Percentiles rank a stretch among this genome's conserved stretches.
Evolutionary conservation across 1,139 yeast species (phyloP).

Genomic region (Lizanozyma gosingica): DNA sequence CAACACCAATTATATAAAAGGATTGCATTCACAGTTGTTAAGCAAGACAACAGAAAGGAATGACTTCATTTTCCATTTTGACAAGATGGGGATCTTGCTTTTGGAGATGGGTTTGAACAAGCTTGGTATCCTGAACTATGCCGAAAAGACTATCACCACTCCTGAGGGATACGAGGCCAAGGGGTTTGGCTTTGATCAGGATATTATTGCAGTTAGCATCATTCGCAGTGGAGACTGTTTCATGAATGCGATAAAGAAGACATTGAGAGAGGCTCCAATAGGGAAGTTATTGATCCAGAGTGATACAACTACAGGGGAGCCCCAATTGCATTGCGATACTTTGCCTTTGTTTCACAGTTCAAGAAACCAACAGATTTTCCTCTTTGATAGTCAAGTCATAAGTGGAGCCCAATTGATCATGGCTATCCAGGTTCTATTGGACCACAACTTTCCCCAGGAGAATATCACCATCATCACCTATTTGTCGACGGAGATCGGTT

Average conservation of each 20-base stretch:
- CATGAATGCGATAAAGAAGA: slow-evolving; percentile 62
- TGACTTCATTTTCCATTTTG: slow-evolving; percentile 80
- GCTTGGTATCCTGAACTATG: slow-evolving; percentile 11
- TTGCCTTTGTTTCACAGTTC: slow-evolving; percentile 31
- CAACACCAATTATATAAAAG: slow-evolving; percentile 58
- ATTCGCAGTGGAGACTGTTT: slow-evolving; percentile 93
- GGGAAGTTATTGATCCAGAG: slow-evolving; percentile 86
- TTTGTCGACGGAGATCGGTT: slow-evolving; percentile 72
- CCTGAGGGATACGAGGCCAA: slow-evolving; percentile 28
- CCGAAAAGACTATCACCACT: slow-evolving; percentile 26
- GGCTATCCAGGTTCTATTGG: slow-evolving; percentile 84
- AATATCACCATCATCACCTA: slow-evolving; percentile 66
- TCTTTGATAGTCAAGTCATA: slow-evolving; percentile 81
- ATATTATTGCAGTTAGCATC: slow-evolving; percentile 64
- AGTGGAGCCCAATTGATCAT: slow-evolving; percentile 92
- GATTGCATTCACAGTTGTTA: slow-evolving; percentile 64
- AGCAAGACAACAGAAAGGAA: slow-evolving; percentile 48
- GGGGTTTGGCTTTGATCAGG: slow-evolving; percentile 37
- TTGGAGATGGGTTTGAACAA: slow-evolving; percentile 49
- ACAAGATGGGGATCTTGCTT: slow-evolving; percentile 64
- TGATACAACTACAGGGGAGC: slow-evolving; percentile 85
- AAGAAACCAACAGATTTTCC: slow-evolving; percentile 39
- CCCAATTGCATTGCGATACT: slow-evolving; percentile 73
- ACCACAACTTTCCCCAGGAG: slow-evolving; percentile 60
- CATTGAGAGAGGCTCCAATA: slow-evolving; percentile 67